Conservation (phyloP, 306 rosid species). For the Trifolium subterraneum region DNA sequence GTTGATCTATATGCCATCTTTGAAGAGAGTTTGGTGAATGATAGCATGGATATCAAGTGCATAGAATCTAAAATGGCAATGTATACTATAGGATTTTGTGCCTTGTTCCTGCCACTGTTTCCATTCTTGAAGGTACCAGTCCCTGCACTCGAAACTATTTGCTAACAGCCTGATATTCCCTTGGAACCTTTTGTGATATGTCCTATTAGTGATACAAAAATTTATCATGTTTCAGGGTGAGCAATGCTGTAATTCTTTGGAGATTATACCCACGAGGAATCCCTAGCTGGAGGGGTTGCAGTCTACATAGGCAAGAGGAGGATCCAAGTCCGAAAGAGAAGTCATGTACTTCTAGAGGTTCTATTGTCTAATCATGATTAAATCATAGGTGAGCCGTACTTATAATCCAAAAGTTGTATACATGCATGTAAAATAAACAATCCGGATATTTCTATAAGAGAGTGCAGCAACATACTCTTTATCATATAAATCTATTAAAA, state of each 20-base stretch:
- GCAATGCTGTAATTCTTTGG: neutral
- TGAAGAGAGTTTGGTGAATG: constrained; percentile 47
- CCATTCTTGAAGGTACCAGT: constrained; percentile 29
- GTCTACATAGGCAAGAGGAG: neutral
- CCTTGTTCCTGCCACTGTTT: constrained; percentile 6
- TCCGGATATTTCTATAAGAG: neutral
- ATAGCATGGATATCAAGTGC: constrained; percentile 23
- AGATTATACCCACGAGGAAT: neutral
- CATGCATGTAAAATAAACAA: neutral
- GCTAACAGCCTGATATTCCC: constrained; percentile 11
- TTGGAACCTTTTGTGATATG: constrained; percentile 8
- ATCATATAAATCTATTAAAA: too few relatives aligned
- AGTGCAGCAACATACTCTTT: too few relatives aligned
- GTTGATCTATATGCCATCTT: constrained; percentile 40
- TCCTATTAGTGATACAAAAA: constrained; percentile 1
- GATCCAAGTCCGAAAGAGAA: neutral
- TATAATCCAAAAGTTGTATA: neutral
- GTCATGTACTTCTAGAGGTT: neutral
- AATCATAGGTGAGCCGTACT: neutral
- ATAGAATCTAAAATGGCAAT: neutral
- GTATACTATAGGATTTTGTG: neutral
- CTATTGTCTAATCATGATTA: neutral
- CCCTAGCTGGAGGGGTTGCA: neutral
- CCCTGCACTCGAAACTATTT: constrained; percentile 8
- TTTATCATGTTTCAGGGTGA: constrained; percentile 5